A percentile compares a stretch with the other conserved stretches of the same genome.
phyloP scores from a whole-genome alignment of 1,284 basidiomycete species.

The Coriolopsis trogii region DNA sequence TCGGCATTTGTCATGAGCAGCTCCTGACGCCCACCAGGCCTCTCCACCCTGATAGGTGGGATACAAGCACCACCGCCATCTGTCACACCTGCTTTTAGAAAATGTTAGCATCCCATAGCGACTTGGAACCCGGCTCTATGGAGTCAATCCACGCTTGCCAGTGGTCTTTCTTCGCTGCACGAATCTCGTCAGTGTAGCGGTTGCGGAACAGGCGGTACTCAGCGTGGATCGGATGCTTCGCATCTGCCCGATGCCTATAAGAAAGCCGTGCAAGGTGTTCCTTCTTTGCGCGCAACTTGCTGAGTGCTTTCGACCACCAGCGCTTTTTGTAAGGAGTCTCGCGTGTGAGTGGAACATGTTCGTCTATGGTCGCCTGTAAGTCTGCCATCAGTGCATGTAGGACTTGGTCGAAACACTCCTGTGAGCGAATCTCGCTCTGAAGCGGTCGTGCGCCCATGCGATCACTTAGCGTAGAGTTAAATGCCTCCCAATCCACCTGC shows the following conservation, averaged over 20 bases:
- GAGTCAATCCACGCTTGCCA: slow-evolving; percentile 40
- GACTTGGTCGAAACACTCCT: slow-evolving; percentile 11
- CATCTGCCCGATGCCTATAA: slow-evolving; percentile 37
- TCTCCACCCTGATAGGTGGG: slow-evolving; percentile 18
- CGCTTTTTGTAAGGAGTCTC: slow-evolving; percentile 30
- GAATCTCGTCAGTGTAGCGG: slow-evolving; percentile 34
- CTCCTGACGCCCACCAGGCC: background rate
- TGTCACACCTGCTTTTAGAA: slow-evolving; percentile 25
- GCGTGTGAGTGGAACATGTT: slow-evolving; percentile 27
- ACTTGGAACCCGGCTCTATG: slow-evolving; percentile 15
- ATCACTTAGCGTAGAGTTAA: slow-evolving; percentile 16
- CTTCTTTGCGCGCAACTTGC: slow-evolving; percentile 4
- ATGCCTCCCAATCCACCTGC: slow-evolving; percentile 28
- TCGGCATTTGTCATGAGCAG: slow-evolving; percentile 24
- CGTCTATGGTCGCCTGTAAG: slow-evolving; percentile 23
- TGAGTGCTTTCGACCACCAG: slow-evolving; percentile 34
- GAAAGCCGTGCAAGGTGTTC: slow-evolving; percentile 33
- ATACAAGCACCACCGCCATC: slow-evolving; percentile 38
- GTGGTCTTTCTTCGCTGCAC: slow-evolving; percentile 34
- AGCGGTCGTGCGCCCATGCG: background rate
- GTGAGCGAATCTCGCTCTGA: background rate
- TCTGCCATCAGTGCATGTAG: slow-evolving; percentile 17
- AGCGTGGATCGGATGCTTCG: slow-evolving; percentile 28
- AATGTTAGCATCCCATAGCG: slow-evolving; percentile 39
- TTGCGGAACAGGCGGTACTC: slow-evolving; percentile 25